These are phyloP conservation scores for Ulota crispa DNA, from an alignment of 225 moss, liverwort and hornwort genomes.

Conservation along the genomic window DNA sequence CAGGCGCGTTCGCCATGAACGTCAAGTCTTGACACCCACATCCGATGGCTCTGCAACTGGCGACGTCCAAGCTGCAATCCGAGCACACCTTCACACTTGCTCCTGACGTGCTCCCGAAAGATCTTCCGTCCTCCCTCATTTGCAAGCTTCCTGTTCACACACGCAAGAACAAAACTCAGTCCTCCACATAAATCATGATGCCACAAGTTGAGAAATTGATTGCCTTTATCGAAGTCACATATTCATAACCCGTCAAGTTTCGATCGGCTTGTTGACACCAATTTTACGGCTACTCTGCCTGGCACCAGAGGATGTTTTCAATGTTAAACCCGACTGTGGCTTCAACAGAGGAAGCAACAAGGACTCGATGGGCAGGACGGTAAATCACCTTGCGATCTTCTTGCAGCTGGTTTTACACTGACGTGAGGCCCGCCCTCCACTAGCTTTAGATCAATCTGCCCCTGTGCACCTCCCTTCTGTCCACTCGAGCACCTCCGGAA, in stretches of 20 bases:
- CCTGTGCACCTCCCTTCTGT: slow-evolving; percentile 25
- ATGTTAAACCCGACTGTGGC: no score
- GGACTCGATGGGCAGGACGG: not conserved
- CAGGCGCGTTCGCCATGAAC: slow-evolving; percentile 18
- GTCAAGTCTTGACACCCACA: slow-evolving; percentile 43
- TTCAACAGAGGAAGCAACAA: not conserved
- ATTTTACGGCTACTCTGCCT: no score
- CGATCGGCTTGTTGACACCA: no score
- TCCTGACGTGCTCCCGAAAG: slow-evolving; percentile 33
- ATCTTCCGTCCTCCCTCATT: slow-evolving; percentile 34
- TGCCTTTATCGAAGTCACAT: no score
- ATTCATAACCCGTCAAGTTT: no score
- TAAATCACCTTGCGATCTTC: slow-evolving; percentile 42
- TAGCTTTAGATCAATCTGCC: slow-evolving; percentile 30
- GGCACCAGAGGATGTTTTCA: no score
- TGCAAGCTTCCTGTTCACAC: slow-evolving; percentile 38
- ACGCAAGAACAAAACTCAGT: not conserved
- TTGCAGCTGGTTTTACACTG: slow-evolving; percentile 30
- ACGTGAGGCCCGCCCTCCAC: slow-evolving; percentile 22
- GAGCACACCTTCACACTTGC: slow-evolving; percentile 31
- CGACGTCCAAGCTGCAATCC: slow-evolving; percentile 41
- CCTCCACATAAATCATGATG: not conserved
- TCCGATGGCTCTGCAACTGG: slow-evolving; percentile 40
- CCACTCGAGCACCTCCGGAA: slow-evolving; percentile 32
- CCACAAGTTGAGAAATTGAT: no score